Conservation (phyloP, 768 basidiomycete species). For the Calocera viscosa region DNA sequence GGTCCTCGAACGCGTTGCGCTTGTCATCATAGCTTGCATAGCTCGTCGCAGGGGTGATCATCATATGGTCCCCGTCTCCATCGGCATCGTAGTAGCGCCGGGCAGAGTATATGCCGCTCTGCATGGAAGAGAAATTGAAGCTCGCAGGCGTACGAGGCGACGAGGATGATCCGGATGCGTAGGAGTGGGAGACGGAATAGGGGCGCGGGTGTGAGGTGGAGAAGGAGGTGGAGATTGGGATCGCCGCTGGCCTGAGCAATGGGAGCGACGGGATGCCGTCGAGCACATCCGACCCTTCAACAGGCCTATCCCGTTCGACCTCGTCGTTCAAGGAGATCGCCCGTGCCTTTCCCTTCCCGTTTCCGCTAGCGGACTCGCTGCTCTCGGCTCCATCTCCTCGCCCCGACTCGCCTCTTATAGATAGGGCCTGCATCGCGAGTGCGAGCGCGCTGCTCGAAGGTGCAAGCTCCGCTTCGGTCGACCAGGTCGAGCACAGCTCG, state of each 20-base stretch:
- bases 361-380: neutral
- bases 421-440: neutral
- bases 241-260: neutral
- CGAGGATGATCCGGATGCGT: neutral
- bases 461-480: neutral
- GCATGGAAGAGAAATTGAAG: neutral
- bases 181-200: neutral
- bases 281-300: neutral
- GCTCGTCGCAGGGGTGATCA: neutral
- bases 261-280: neutral
- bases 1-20: constrained; percentile 21
- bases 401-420: neutral
- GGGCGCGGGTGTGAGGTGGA: neutral
- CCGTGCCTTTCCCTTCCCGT: neutral
- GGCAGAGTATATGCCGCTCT: neutral
- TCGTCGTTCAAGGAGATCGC: neutral
- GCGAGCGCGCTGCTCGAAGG: neutral
- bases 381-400: neutral
- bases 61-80: neutral
- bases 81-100: neutral
- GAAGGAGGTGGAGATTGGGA: neutral
- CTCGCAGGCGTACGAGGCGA: constrained; percentile 6
- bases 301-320: neutral
- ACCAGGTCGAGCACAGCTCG: constrained; percentile 9
- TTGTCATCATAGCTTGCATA: constrained; percentile 18